These are phyloP conservation scores for Mycena belliarum DNA, from an alignment of 768 basidiomycete genomes.

Conservation along the genomic window DNA sequence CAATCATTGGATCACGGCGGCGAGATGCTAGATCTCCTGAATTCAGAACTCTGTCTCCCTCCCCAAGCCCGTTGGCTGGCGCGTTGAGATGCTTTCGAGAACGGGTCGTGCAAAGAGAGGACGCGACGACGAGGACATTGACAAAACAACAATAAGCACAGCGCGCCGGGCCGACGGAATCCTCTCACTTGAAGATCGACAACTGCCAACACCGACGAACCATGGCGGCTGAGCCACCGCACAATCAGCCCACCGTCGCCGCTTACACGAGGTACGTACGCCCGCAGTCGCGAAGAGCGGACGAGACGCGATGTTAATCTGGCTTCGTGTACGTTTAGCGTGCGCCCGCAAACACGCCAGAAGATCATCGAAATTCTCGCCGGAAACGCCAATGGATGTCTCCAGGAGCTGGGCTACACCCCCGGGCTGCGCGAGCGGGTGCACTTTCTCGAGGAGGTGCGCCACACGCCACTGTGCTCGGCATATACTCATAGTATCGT, in stretches of 20 bases:
- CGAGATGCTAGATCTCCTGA: too few relatives aligned
- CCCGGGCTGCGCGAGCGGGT: constrained; percentile 42
- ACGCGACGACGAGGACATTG: too few relatives aligned
- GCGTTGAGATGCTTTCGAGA: too few relatives aligned
- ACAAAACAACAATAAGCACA: too few relatives aligned
- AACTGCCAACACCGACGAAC: too few relatives aligned
- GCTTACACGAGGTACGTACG: not conserved
- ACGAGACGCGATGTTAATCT: not conserved
- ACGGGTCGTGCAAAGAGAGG: too few relatives aligned
- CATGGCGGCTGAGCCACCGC: not conserved
- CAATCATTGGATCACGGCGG: too few relatives aligned
- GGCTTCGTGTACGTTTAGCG: not conserved
- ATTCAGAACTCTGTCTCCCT: too few relatives aligned
- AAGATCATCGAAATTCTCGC: constrained; percentile 47
- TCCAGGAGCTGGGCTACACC: constrained; percentile 48
- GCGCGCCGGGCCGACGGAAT: not conserved
- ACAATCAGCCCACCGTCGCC: not conserved
- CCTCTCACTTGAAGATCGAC: not conserved
- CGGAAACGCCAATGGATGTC: constrained; percentile 45
- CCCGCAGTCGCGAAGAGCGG: not conserved
- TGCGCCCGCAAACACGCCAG: constrained; percentile 28
- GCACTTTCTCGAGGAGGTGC: constrained; percentile 34
- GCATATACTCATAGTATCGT: too few relatives aligned
- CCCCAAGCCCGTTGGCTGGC: too few relatives aligned
- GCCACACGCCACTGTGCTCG: constrained; percentile 28